Evolutionary conservation across 1,139 yeast species (phyloP).

Genomic region (Kodamaea sp.): DNA sequence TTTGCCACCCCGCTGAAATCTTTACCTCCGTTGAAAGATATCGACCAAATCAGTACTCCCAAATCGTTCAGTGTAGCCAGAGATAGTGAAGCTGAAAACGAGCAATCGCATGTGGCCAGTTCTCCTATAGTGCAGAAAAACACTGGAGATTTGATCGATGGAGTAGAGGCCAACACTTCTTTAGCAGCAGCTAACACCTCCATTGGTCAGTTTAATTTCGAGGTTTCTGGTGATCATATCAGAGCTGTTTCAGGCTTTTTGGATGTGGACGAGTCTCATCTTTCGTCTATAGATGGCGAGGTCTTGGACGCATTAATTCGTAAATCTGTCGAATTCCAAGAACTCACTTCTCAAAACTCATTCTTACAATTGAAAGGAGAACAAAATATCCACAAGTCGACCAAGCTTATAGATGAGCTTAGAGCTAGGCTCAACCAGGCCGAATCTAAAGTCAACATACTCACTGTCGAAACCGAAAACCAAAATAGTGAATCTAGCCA

Average conservation of each 20-base stretch:
- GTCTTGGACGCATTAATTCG: constrained; percentile 35
- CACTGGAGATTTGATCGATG: constrained; percentile 4
- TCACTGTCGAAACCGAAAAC: constrained; percentile 12
- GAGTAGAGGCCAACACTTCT: background rate
- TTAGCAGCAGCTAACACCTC: background rate
- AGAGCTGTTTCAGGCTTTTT: constrained; percentile 33
- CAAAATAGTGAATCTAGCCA: constrained; percentile 1
- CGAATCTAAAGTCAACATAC: constrained; percentile 12
- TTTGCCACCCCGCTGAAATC: constrained; percentile 46
- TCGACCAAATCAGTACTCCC: constrained; percentile 45
- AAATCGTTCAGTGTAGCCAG: constrained; percentile 44
- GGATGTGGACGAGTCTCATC: constrained; percentile 28
- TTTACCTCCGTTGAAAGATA: constrained; percentile 47
- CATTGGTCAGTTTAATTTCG: background rate
- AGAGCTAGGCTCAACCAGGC: constrained; percentile 13
- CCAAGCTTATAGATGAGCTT: constrained; percentile 14
- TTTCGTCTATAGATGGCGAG: constrained; percentile 17
- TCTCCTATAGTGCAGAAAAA: constrained; percentile 19
- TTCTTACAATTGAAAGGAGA: constrained; percentile 56
- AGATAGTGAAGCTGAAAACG: constrained; percentile 19
- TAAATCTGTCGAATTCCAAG: constrained; percentile 50
- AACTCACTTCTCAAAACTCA: constrained; percentile 51
- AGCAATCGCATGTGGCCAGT: constrained; percentile 13
- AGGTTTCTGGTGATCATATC: constrained; percentile 7
- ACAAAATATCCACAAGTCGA: constrained; percentile 42